phyloP scores from a whole-genome alignment of 805 yeast genomes.

The Candida sphagnicola region DNA sequence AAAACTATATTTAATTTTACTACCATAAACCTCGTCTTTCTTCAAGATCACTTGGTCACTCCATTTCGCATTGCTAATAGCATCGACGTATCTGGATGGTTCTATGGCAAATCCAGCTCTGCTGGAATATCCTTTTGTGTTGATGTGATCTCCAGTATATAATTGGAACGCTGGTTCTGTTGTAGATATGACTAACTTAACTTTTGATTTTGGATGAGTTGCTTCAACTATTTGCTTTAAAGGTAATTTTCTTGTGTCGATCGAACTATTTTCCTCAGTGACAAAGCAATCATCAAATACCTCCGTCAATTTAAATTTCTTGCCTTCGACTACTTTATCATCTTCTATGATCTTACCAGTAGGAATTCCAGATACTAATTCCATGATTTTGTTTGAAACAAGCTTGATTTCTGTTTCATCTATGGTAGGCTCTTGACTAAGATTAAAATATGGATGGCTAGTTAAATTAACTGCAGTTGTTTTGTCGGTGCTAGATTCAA shows the following conservation, averaged over 20 bases:
- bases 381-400: constrained; percentile 24
- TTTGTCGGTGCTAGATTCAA: constrained; percentile 34
- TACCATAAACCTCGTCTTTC: constrained; percentile 53
- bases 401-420: constrained; percentile 32
- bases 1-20: constrained; percentile 32
- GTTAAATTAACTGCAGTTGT: constrained; percentile 55
- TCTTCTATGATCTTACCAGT: constrained; percentile 41
- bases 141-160: constrained; percentile 55
- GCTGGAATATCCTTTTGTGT: constrained; percentile 33
- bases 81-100: constrained; percentile 56
- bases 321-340: constrained; percentile 16
- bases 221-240: constrained; percentile 40
- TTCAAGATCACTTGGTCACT: constrained; percentile 40
- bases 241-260: constrained; percentile 46
- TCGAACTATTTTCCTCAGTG: constrained; percentile 27
- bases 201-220: constrained; percentile 39
- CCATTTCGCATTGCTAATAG: constrained; percentile 48
- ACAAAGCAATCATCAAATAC: constrained; percentile 48
- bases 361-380: constrained; percentile 35
- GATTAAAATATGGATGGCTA: constrained; percentile 61
- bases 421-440: constrained; percentile 25
- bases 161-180: constrained; percentile 69
- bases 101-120: constrained; percentile 60
- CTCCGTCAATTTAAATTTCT: constrained; percentile 14
- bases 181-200: constrained; percentile 41